Base-by-base conservation (phyloP, 176 grass and related monocot species). In the Zizania latifolia region DNA sequence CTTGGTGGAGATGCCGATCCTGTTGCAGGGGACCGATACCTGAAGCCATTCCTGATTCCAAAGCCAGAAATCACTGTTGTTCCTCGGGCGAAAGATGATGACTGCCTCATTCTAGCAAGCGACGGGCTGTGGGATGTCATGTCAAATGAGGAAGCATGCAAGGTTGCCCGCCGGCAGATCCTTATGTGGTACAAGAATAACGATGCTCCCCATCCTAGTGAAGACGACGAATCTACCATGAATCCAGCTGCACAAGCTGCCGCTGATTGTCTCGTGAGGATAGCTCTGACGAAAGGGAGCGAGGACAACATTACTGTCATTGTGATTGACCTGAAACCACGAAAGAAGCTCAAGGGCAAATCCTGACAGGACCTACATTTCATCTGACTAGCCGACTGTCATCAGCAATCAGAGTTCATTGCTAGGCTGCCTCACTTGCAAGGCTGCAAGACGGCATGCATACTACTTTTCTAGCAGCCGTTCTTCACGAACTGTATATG, bases 81-180 rank as follows among this genome's bases (percentile, higher is more conserved):
- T 75, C 45, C 88, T 16, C 79, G 88, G 30, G 66, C 83, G 32
- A 95, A 78, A 72, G 88, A 84, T 14, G 92, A 95, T 36, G 88
- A 90, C 45, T 90, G 87, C 46, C 88, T 90, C 33, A 70, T 94
- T 71, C 43, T 90, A 19, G 92, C 85, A 0, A 94, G 88, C 13
- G 92, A 94, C 55, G 92, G 92, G 35, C 33, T 90, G 14, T 88
- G 92, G 92, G 91, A 94, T 63, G 91, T 88, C 14, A 77, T 94
- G 72, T 86, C 88, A 22, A 94, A 94, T 56, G 85, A 90, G 78
- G 85, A 90, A 9, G 91, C 81, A n/a, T 94, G 85, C 69, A 86
- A 51, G 79, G 67, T 80, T n/a, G 92, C 88, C 12, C 80, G 88
- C 28, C 65, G 55, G 17, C 67, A 84, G 33, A 94, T 90, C 74